Base-by-base conservation (phyloP, 2,329 filamentous ascomycete genomes). In the Diaporthe vaccinii region DNA sequence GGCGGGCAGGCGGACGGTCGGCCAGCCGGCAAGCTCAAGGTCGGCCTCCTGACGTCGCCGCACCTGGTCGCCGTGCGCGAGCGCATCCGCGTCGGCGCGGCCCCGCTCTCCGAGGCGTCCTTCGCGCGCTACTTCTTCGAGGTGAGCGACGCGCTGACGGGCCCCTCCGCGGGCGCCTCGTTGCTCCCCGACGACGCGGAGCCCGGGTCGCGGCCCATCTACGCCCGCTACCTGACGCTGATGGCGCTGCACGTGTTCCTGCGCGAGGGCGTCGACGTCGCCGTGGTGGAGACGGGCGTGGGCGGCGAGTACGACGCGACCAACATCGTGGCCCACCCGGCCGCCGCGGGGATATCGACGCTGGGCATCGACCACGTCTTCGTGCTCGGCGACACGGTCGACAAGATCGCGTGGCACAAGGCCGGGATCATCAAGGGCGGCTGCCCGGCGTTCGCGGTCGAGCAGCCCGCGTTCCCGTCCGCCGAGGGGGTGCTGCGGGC, bases 361-460 rank as follows among this genome's bases (percentile, higher is more conserved):
- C 84, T 94, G 14, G 92, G 91, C 5, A 91, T 94, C 77, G 93
- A 95, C 79, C 93, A 95, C 79, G 88, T 93, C 49, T 88, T 87
- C 70, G 87, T 88, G 28, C 86, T 95, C 1, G 93, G 93, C 5
- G 83, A 87, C 25, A 93, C 91, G 0, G 84, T 93, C 15, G 90
- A 89, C 44, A 87, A 91, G 82, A 93, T 94, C 77, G 91, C 93
- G 0, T 94, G 93, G 93, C 92, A 94, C 83, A 94, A 94, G 83
- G 90, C 91, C 1, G 93, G 93, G 1, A 92, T 94, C 74, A 91
- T 94, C 85, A 94, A 94, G 83, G 74, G 80, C 0, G 90, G 89
- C 1, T 86, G 86, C 14, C 86, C 88, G 25, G 90, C 90, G 3
- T 93, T 93, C 68, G 91, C 89, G 0, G 84, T 91, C 6, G 82